Evolutionary conservation across 306 rosid species (phyloP).

Genomic region (Lupinus albus): DNA sequence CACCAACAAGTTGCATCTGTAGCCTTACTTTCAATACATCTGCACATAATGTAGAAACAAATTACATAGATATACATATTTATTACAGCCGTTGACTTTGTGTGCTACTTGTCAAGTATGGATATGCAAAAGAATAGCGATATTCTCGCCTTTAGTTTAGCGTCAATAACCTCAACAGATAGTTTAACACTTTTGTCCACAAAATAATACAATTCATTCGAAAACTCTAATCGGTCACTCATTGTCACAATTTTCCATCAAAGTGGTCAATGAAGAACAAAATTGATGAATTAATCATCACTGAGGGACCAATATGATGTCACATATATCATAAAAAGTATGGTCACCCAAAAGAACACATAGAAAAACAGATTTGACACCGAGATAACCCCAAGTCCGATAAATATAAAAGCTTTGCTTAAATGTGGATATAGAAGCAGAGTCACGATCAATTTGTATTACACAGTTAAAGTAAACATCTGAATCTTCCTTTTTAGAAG

Average conservation of each 20-base stretch:
- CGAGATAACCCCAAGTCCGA: neutral
- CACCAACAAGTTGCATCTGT: constrained; percentile 98
- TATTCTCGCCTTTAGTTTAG: neutral
- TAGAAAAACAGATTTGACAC: neutral
- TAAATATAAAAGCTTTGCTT: neutral
- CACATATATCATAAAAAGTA: neutral
- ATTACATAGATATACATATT: constrained; percentile 17
- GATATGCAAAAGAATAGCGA: constrained; percentile 14
- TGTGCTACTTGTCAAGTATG: constrained; percentile 18
- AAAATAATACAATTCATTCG: neutral
- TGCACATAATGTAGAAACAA: constrained; percentile 54
- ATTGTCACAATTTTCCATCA: neutral
- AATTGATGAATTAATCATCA: too few species aligned
- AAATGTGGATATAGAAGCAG: neutral
- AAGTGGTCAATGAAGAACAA: too few species aligned
- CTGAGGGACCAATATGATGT: neutral
- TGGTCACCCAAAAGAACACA: neutral
- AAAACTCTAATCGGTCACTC: neutral
- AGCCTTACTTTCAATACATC: constrained; percentile 95
- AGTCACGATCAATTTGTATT: neutral
- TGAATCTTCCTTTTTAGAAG: neutral
- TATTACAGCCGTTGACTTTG: constrained; percentile 6
- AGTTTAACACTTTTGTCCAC: neutral
- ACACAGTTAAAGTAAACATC: neutral
- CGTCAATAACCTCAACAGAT: neutral